A percentile compares a stretch with the other conserved stretches of the same genome.
Evolutionary conservation across 106 monocot genomes (phyloP).

Genomic region (Phalaenopsis aphrodite): DNA sequence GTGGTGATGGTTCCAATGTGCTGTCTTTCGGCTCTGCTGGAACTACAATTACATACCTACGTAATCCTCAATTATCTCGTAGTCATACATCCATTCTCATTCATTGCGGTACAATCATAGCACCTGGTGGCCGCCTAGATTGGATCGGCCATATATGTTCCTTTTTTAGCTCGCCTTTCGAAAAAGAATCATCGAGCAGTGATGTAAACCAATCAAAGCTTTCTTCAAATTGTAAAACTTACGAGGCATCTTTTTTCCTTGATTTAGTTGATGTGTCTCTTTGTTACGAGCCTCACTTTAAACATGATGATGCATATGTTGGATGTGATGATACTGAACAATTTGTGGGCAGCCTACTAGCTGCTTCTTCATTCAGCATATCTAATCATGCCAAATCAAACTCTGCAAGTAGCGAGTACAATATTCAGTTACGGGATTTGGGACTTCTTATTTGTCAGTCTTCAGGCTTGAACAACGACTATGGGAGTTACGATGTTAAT

Average conservation of each 20-base stretch:
- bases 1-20: constrained; percentile 72
- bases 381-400: constrained; percentile 28
- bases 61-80: constrained; percentile 40
- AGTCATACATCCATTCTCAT: constrained; percentile 58
- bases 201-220: constrained; percentile 14
- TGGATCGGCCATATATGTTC: constrained; percentile 60
- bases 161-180: constrained; percentile 45
- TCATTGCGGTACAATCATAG: constrained; percentile 66
- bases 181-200: constrained; percentile 11
- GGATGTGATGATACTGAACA: constrained; percentile 10
- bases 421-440: constrained; percentile 62
- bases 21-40: constrained; percentile 67
- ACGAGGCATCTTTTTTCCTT: constrained; percentile 54
- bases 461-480: constrained; percentile 18
- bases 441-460: constrained; percentile 67
- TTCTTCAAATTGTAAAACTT: constrained; percentile 10
- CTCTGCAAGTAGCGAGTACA: constrained; percentile 27
- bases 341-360: constrained; percentile 57
- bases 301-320: constrained; percentile 15
- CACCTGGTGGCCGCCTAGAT: constrained; percentile 90
- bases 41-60: constrained; percentile 36
- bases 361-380: constrained; percentile 76
- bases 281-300: constrained; percentile 69
- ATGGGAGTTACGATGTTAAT: constrained; percentile 32
- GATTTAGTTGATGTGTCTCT: constrained; percentile 83